phyloP scores from a whole-genome alignment of 352 stramenopile species.

The Globisporangium heterothallicum region DNA sequence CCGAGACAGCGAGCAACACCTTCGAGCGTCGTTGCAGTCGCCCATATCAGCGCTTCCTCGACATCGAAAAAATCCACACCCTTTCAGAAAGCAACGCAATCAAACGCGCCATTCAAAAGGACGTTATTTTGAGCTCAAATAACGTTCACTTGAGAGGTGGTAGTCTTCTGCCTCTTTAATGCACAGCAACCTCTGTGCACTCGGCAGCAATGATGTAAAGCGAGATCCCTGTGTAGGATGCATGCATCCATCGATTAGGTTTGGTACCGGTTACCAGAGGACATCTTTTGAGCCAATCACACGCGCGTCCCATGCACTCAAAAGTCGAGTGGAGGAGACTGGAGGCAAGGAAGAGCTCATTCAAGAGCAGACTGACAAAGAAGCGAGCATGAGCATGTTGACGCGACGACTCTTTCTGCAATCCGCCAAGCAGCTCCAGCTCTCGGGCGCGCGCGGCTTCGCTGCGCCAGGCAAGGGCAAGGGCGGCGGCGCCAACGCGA shows the following conservation, averaged over 20 bases:
- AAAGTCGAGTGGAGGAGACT: conserved; percentile 8
- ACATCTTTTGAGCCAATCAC: background rate
- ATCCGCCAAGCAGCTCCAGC: conserved; percentile 21
- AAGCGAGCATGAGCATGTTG: conserved; percentile 33
- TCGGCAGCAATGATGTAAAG: too few relatives aligned
- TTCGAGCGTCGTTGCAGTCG: too few relatives aligned
- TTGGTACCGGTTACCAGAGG: background rate
- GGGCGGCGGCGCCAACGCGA: conserved; percentile 39
- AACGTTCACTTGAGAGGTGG: too few relatives aligned
- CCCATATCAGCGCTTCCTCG: too few relatives aligned
- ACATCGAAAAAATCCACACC: too few relatives aligned
- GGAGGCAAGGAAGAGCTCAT: conserved; percentile 10
- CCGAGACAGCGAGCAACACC: too few relatives aligned
- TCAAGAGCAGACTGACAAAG: conserved; percentile 7
- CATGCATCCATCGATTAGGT: background rate
- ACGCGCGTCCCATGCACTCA: background rate
- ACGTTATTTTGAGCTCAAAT: too few relatives aligned
- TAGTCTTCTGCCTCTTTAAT: too few relatives aligned
- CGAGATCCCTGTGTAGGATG: too few relatives aligned
- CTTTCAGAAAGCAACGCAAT: too few relatives aligned
- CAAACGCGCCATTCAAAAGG: background rate
- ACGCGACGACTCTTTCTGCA: conserved; percentile 30
- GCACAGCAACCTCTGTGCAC: too few relatives aligned
- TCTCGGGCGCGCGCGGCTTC: conserved; percentile 41
- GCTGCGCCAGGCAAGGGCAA: conserved; percentile 60